Evolutionary conservation across 805 yeast species (phyloP), one percentile per base, ranked within the genome.

Genomic region (Hanseniaspora nectarophila): DNA sequence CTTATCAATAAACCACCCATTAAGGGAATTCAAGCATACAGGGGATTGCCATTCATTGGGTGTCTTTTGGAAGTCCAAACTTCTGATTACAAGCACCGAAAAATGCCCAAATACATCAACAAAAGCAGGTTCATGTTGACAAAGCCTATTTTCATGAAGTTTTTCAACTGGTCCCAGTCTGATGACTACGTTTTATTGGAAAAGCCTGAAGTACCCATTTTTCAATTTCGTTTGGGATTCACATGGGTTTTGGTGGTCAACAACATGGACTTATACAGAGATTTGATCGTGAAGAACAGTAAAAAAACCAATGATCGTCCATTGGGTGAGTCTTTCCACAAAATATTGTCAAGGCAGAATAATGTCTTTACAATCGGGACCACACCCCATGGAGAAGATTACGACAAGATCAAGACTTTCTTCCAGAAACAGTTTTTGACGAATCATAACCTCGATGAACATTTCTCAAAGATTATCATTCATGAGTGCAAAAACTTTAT

Each of bases 181-280:
- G 16, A 29, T 1, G 21, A n/a, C 4, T 20, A 10, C n/a, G 13
- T 29, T 18, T 12, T 38, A 8, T 13, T 23, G 2, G 33, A 31
- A 18, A 20, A n/a, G 4, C 51, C 51, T 26, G 44, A 46, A n/a
- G 12, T 24, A 13, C 51, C 51, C 20, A 46, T 46, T 3, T 39
- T 46, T 38, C 51, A 46, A 31, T 46, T 46, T 16, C 29, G 51
- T n/a, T 37, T 46, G 16, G 51, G 51, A 4, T 37, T 18, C n/a
- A 38, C 12, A 7, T 46, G 51, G 51, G 23, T 46, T 3, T 6
- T 46, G 12, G 51, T 46, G 7, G 31, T 46, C 6, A 46, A 46
- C 24, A 46, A 39, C 16, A 13, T 10, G 12, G 38, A 39, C n/a
- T 5, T 46, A 6, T 46, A 46, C 21, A 46, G 31, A 46, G 51